Base-by-base conservation (phyloP, 1,284 basidiomycete species). In the Erythrobasidium hasegawianum region DNA sequence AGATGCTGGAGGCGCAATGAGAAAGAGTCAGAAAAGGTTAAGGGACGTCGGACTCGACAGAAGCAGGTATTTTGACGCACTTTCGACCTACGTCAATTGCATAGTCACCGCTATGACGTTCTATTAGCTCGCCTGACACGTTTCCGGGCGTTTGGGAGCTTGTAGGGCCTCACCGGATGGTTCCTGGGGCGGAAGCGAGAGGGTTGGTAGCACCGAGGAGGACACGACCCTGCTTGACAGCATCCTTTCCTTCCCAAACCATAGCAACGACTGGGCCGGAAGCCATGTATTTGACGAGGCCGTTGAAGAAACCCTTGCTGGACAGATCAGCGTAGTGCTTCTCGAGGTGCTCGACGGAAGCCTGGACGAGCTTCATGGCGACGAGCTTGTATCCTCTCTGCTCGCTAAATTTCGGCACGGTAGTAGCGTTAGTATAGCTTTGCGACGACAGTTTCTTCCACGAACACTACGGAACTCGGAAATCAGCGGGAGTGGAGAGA, bases 201-300 rank as follows among this genome's bases (percentile, higher is more conserved):
- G 95, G 96, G 87, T 98, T 97, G 78, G 96, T 97, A 56, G 92
- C 87, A 77, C 95, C 73, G 75, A 98, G 89, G 86, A 97, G 92
- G 78, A 80, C 84, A 81, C 93, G 91, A 74, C 93, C 76, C 33
- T 73, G 73, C 84, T 95, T 95, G 83, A 96, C 92, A 73, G 90
- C 91, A 78, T 96, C 74, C 75, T 94, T 87, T 74, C 95, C 95
- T 81, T 97, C 85, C 85, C 92, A 97, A 76, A 95, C 95, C 86
- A 97, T 96, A 76, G 85, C 90, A 76, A 96, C 87, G 74, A 99
- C 95, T 74, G 95, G 95, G 71, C 95, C 95, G 26, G 70, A 73
- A 49, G 74, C 71, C 79, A 80, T 81, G 84, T 96, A 96, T 78
- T 86, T 87, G 83, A 95, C 87, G 75, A 97, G 80, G 72, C 87